Evolutionary conservation across 2,329 filamentous ascomycete species (phyloP), one percentile per base, ranked within the genome.

Genomic region (Conoideocrella luteorostrata): DNA sequence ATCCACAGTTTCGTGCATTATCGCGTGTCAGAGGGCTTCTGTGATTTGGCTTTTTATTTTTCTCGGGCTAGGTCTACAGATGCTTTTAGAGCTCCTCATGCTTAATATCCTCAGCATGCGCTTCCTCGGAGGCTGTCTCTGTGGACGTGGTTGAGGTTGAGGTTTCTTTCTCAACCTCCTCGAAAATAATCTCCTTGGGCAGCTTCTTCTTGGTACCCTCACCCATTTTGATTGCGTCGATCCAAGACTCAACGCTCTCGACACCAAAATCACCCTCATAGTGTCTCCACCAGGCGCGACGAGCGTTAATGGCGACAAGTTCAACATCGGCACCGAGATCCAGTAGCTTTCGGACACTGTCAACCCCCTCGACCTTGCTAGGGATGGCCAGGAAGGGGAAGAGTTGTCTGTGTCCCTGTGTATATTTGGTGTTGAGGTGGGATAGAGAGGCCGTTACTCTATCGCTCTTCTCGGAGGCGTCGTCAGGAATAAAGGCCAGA

Each of bases 151-250:
- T 35, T 13, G 46, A 35, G 13, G 35, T 28, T 15, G 39, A 3
- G 11, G 28, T 17, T 24, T 47, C 39, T 17, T 65, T 56, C 52
- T 70, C 62, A 10, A 60, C 56, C 15, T 65, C 61, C 42, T 66
- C 62, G 13, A 69, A 58, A 34, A 87, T 56, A 2, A 46, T 26
- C 4, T 72, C 76, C 46, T 77, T 74, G 0, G 86, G 86, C 33
- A 93, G 62, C 67, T 82, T 86, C 56, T 81, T 75, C 73, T 91
- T 96, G 47, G 76, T 68, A 3, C 88, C 86, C 59, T 97, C 91
- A 41, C 90, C 88, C 72, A 98, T 76, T 29, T 88, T 82, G 49
- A 97, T 88, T n/a, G 79, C 75, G 57, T 98, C 93, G 47, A 98
- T 79, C 88, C 91, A 98, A 49, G 71, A 69, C 67, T 95, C 88